These are phyloP conservation scores for Zoysia matrella DNA, from an alignment of 202 grass and related monocot genomes.

Conservation along the genomic window DNA sequence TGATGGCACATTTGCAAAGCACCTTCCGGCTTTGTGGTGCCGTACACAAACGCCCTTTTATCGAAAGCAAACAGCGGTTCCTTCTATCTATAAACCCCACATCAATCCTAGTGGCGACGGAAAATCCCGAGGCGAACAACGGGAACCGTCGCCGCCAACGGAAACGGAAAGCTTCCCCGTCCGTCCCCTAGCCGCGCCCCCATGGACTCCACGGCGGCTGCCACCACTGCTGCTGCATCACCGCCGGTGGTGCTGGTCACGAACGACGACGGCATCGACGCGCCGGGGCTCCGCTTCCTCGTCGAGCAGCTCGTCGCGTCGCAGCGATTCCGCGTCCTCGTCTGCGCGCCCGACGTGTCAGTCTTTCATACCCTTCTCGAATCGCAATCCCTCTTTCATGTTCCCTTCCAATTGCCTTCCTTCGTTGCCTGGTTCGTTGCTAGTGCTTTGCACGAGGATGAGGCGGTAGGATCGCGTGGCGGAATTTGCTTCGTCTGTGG, in stretches of 20 bases:
- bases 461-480: background rate
- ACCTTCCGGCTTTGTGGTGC: too few species aligned
- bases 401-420: background rate
- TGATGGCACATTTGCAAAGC: too few species aligned
- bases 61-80: too few species aligned
- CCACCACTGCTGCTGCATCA: background rate
- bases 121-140: conserved; percentile 1
- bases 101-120: background rate
- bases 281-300: conserved; percentile 85
- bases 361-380: background rate
- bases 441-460: background rate
- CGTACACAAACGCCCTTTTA: too few species aligned
- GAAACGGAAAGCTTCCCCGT: conserved; percentile 22
- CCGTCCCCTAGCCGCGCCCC: background rate
- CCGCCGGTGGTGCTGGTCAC: conserved; percentile 67
- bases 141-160: background rate
- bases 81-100: too few species aligned
- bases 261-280: conserved; percentile 97
- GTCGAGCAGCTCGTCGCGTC: conserved; percentile 85
- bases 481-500: background rate
- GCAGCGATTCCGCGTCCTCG: conserved; percentile 69
- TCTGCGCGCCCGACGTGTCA: conserved; percentile 89
- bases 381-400: background rate
- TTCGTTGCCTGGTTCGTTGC: background rate
- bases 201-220: conserved; percentile 39